Conservation (phyloP, 768 basidiomycete genomes). For the Rubroboletus satanas region DNA sequence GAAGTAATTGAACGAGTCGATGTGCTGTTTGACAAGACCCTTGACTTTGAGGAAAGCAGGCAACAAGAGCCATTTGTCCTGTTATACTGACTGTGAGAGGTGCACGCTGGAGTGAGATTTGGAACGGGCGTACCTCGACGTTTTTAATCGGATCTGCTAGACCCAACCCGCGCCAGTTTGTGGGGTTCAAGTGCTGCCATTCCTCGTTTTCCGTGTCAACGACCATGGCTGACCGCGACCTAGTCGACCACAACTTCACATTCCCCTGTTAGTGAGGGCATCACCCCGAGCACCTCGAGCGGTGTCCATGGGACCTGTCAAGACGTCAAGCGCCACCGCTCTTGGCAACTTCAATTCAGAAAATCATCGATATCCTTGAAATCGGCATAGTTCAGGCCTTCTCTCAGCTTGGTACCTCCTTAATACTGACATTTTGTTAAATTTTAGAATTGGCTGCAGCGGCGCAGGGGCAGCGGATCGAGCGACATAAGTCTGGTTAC, state of each 20-base stretch:
- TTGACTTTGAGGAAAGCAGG: conserved; percentile 97
- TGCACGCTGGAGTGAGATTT: neutral
- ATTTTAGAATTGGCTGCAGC: too few species aligned
- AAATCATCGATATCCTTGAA: too few species aligned
- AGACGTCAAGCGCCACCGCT: too few species aligned
- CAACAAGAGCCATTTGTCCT: conserved; percentile 99
- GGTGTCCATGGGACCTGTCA: neutral
- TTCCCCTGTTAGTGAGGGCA: neutral
- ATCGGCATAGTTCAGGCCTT: neutral
- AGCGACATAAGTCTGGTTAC: neutral
- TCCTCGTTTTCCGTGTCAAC: conserved; percentile 36
- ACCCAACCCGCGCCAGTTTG: conserved; percentile 72
- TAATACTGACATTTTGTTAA: neutral
- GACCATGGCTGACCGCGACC: conserved; percentile 3
- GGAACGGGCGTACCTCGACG: conserved; percentile 66
- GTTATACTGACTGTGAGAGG: conserved; percentile 2
- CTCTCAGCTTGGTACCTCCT: neutral
- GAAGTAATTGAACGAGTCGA: conserved; percentile 99
- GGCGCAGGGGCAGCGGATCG: neutral
- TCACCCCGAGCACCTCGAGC: neutral
- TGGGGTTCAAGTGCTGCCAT: conserved; percentile 55
- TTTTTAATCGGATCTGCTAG: conserved; percentile 88
- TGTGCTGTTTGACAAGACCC: conserved; percentile 97
- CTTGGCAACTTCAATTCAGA: neutral
- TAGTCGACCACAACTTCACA: too few species aligned